Base-by-base conservation (phyloP, 352 stramenopile species). In the Pythium folliculosum region DNA sequence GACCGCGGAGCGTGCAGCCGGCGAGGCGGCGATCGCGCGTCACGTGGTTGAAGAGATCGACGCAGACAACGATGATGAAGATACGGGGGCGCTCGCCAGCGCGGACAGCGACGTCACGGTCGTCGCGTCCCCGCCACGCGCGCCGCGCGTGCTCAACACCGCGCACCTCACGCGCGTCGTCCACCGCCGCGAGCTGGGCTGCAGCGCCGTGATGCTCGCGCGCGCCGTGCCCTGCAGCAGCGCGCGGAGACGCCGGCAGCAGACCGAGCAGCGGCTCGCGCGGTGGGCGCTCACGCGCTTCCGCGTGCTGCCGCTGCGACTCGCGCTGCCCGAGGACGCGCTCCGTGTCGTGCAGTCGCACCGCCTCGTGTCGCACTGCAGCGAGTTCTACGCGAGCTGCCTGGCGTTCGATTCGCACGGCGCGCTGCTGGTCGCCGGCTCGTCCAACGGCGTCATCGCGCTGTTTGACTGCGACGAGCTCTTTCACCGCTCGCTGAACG, bases 381-480 rank as follows among this genome's bases (percentile, higher is more conserved):
- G 82, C 35, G 76, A 77, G 8, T 91, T 91, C 44, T 91, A 82
- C 64, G 67, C 79, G 47, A 92, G 80, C 53, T 91, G 81, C 40
- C 44, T 92, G 23, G 79, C 82, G 60, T 94, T 94, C 61, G 86
- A 94, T 50, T 63, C 71, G 3, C 75, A 89, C 19, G 86, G 86
- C 25, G 82, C 89, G 23, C 55, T 94, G 53, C 77, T 94, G 7
- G 80, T 77, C 37, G 81, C 75, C 0, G 86, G 86, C 0, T 76
- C 82, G 19, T 91, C 81, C 19, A 89, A 89, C 51, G 86, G 86
- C 25, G 76, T 88, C 44, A 70, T 94, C 17, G 81, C 84, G 6
- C 69, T 94, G 27, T 94, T 84, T 65, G 86, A 94, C 68, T 94
- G 90, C 63, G 86, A 94, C 67, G 84, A 91, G 51, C 71, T 89